Evolutionary conservation across 2,329 filamentous ascomycete species (phyloP), one percentile per base, ranked within the genome.

Genomic region (Dactylellina cionopaga): DNA sequence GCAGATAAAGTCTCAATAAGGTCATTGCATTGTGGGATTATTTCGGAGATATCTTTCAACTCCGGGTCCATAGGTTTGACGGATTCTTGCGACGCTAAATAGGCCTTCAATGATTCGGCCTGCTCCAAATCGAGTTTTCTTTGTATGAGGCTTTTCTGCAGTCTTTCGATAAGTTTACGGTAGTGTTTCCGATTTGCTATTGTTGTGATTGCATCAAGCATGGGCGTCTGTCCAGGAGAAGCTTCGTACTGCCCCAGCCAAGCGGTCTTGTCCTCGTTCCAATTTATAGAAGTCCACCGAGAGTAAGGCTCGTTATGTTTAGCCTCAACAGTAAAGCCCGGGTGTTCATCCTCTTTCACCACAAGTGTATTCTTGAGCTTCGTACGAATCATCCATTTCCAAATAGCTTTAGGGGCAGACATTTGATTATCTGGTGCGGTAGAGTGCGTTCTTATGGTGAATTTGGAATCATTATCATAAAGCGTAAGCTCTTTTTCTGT

Each of bases 391-490:
- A 56, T 24, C 17, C 24, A 51, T 17, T 35, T 59, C 2, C 6
- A 33, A 22, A 59, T 41, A 13, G 29, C 9, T n/a, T 24, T 9
- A 0, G 52, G 52, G 1, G 44, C 27, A 5, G 63, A 59, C 13
- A 44, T 22, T 10, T 44, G 43, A 25, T 68, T 22, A 2, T 44
- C 15, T 2, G 25, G 25, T 1, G 25, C 46, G 1, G 63, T 68
- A 5, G 63, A 68, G n/a, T 68, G 29, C 1, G 63, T 68, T 17
- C 43, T 56, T 2, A 68, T 17, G 5, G 63, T 68, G 27, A 49
- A 68, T 3, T 49, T 19, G 1, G n/a, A n/a, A 11, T 52, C 44
- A n/a, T 68, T 52, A n/a, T 59, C 33, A 24, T 59, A 43, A 10
- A 68, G 25, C 7, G 11, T 41, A 3, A 68, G 44, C 15, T 68